These are phyloP conservation scores for Albifimbria verrucaria DNA, from an alignment of 2,329 filamentous ascomycete species.

Conservation along the genomic window DNA sequence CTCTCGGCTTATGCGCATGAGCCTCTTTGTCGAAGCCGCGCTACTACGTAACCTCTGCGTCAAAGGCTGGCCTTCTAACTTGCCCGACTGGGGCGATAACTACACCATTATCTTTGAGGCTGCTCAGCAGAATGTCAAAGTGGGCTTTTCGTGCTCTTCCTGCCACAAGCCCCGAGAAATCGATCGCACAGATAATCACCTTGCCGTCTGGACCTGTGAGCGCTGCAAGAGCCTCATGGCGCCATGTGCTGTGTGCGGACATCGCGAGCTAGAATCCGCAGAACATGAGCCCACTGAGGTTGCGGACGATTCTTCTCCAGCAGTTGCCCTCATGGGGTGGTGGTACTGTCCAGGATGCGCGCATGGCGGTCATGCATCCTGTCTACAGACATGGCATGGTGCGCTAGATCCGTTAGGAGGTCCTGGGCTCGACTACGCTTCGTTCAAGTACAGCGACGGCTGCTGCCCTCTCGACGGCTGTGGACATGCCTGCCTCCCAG, in stretches of 20 bases:
- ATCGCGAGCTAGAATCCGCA: constrained; percentile 45
- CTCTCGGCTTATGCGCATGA: constrained; percentile 55
- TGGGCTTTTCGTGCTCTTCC: constrained; percentile 50
- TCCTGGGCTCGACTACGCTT: constrained; percentile 13
- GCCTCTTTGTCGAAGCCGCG: constrained; percentile 57
- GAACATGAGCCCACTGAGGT: constrained; percentile 32
- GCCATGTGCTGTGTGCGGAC: constrained; percentile 57
- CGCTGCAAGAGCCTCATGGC: constrained; percentile 51
- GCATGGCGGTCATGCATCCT: constrained; percentile 60
- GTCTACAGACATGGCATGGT: constrained; percentile 58
- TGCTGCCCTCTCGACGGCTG: constrained; percentile 65
- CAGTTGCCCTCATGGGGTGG: constrained; percentile 42
- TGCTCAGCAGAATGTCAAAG: constrained; percentile 53
- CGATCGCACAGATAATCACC: constrained; percentile 40
- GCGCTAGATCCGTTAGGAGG: constrained; percentile 20
- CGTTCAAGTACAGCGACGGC: constrained; percentile 44
- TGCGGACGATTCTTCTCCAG: constrained; percentile 18
- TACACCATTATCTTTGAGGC: constrained; percentile 52
- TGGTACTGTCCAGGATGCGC: constrained; percentile 62
- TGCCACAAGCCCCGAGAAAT: constrained; percentile 57
- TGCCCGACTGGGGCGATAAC: constrained; percentile 51
- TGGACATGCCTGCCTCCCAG: constrained; percentile 60
- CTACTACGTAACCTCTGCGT: constrained; percentile 60
- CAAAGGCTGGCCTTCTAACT: constrained; percentile 49
- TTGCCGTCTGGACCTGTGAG: constrained; percentile 55